A percentile compares a stretch with the other conserved stretches of the same genome.
Conservation (phyloP, 345 rosid genomes). For the Garcia nutans region DNA sequence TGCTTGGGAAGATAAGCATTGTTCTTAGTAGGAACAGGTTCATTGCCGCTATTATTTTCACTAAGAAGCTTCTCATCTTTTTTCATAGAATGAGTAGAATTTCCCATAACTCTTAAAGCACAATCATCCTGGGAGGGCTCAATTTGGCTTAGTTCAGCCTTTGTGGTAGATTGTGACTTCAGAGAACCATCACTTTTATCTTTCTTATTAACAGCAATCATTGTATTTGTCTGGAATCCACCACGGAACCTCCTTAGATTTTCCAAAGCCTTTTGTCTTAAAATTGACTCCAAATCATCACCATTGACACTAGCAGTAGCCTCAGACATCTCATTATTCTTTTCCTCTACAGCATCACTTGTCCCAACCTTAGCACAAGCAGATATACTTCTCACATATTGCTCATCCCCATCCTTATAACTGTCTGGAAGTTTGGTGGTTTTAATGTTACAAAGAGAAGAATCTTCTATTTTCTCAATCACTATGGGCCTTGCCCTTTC, state of each 20-base stretch:
- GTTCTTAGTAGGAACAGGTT: slow-evolving; percentile 20
- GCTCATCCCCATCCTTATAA: slow-evolving; percentile 22
- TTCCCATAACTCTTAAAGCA: slow-evolving; percentile 24
- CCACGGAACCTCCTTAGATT: slow-evolving; percentile 67
- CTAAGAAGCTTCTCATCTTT: slow-evolving; percentile 22
- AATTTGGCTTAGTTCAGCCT: slow-evolving; percentile 24
- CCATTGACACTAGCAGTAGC: slow-evolving; percentile 22
- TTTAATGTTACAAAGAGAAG: slow-evolving; percentile 24
- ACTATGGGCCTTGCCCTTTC: slow-evolving; percentile 23
- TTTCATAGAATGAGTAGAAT: slow-evolving; percentile 11
- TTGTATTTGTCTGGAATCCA: slow-evolving; percentile 22
- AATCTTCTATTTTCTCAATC: slow-evolving; percentile 36
- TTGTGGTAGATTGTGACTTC: slow-evolving; percentile 20
- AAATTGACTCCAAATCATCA: slow-evolving; percentile 59
- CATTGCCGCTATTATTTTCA: slow-evolving; percentile 22
- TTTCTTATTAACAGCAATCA: slow-evolving; percentile 21
- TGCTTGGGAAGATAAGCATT: slow-evolving; percentile 15
- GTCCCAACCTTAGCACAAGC: slow-evolving; percentile 24
- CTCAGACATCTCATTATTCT: slow-evolving; percentile 28
- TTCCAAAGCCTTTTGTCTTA: slow-evolving; percentile 74
- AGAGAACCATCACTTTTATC: slow-evolving; percentile 19
- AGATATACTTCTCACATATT: slow-evolving; percentile 16
- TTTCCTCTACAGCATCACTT: slow-evolving; percentile 20
- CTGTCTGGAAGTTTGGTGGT: slow-evolving; percentile 14
- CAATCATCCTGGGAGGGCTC: slow-evolving; percentile 20